Evolutionary conservation across 2,329 filamentous ascomycete genomes (phyloP), one percentile per base, ranked within the genome.

Genomic region (Aspergillus sp.): DNA sequence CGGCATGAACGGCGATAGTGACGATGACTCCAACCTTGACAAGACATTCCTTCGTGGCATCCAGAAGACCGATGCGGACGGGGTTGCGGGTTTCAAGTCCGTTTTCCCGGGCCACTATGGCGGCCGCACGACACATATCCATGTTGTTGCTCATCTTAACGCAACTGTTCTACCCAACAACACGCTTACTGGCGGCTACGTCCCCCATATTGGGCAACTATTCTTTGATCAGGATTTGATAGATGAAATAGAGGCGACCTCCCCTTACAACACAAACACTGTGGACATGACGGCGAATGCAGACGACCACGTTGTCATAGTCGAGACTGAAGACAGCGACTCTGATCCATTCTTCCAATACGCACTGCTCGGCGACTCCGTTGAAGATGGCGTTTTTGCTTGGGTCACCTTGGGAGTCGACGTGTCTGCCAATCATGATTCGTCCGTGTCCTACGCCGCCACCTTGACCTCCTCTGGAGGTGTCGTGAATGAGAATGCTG

Each of bases 161-260:
- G 59, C 50, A 5, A 52, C 51, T 11, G 42, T 71, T 18, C 71
- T 78, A 43, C 64, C 74, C 36, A 83, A 80, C 63, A 55, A 57
- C 6, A 64, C 60, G 68, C 74, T 22, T 73, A 79, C 63, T 68
- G 78, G 48, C 49, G 75, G 74, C 17, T 76, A 71, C 48, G 78
- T 82, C 53, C 76, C 80, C 5, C 85, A 87, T 69, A 78, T 86
- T 42, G 85, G 85, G 17, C 85, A 87, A 68, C 66, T 85, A 43
- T 87, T 84, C 76, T 84, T 84, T n/a, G 50, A 53, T 18, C 80
- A 86, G 66, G 74, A 75, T 57, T 78, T 87, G 13, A 77, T 82
- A 60, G 63, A 60, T 26, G 61, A 75, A 39, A 81, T 86, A 51
- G 78, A 83, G 73, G 75, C 42, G 70, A 79, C 62, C 66, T 79